Percentiles rank a stretch among this genome's conserved stretches.
phyloP scores from a whole-genome alignment of 2,329 filamentous ascomycete species.

The Didymella lethalis region DNA sequence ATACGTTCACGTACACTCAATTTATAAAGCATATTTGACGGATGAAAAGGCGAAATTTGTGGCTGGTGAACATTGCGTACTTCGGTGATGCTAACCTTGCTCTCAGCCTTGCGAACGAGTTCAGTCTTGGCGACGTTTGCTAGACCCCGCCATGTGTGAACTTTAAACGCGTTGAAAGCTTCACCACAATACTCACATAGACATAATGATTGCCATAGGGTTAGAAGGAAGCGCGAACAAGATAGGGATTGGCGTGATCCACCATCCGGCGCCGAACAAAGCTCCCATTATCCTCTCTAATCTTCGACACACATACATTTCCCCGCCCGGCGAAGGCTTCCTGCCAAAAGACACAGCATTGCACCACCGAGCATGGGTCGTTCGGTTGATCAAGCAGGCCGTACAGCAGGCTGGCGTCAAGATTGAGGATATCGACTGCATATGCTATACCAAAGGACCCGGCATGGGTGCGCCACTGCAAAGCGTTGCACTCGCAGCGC shows the following conservation, averaged over 20 bases:
- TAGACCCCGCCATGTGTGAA: constrained; percentile 31
- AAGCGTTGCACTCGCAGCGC: constrained; percentile 83
- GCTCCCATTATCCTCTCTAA: constrained; percentile 78
- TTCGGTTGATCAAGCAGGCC: constrained; percentile 79
- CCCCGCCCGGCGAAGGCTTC: constrained; percentile 92
- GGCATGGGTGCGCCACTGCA: constrained; percentile 96
- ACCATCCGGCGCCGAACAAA: constrained; percentile 66
- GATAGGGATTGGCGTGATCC: constrained; percentile 90
- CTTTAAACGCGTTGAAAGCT: constrained; percentile 20
- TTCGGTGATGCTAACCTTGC: not conserved
- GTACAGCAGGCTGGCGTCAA: constrained; percentile 69
- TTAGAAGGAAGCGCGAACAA: constrained; percentile 98
- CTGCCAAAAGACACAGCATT: constrained; percentile 94
- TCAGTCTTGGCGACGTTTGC: constrained; percentile 20
- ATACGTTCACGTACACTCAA: not conserved
- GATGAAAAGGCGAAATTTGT: not conserved
- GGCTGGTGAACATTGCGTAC: not conserved
- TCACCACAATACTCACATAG: constrained; percentile 6
- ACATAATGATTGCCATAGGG: constrained; percentile 70
- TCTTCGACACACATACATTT: constrained; percentile 90
- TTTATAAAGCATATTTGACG: not conserved
- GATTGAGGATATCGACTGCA: constrained; percentile 76
- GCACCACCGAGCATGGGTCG: constrained; percentile 89
- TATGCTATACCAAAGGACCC: constrained; percentile 94
- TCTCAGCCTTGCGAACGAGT: constrained; percentile 35